Base-by-base conservation (phyloP, 768 basidiomycete species). In the Erythrobasidium yunnanense region DNA sequence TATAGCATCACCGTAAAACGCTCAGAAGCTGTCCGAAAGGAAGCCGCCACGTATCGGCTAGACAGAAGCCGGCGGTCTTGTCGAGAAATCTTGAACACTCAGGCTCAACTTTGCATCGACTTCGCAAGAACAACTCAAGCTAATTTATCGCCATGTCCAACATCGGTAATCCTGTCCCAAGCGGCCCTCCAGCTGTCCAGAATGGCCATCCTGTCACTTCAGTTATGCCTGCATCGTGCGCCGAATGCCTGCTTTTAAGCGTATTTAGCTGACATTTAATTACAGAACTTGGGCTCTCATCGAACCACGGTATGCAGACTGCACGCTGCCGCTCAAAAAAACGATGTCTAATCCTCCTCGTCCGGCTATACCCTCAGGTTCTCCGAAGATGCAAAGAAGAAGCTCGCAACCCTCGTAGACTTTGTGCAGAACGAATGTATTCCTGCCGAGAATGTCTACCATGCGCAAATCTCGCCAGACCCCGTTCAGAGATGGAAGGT, bases 341-440 rank as follows among this genome's bases (percentile, higher is more conserved):
- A 13, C 6, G 11, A 22, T 42, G 38, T 42, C 38, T 42, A n/a
- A 11, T 42, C 3, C 25, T 56, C 20, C 30, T 75, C 71, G 72
- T 66, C 70, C 15, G 55, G 74, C 27, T 71, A 92, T 66, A 87
- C 93, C 78, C 86, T 88, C 81, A 91, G 89, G 78, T 88, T 97
- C 81, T 88, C 90, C 4, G 83, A 85, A 5, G 87, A 82, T 72
- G 95, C 86, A 22, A 92, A 90, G 77, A 86, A 90, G 71, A 87
- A 83, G 3, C 80, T 99, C 38, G 81, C 83, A 35, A 90, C 85
- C 72, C 82, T 99, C 54, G 82, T 93, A 73, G 78, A 78, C 33
- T 99, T 97, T 75, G 81, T 92, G 60, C 83, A 90, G 79, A 91
- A 90, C 67, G 93, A 99, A 68, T 84, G 93, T 66, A 78, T 86